A percentile compares a stretch with the other conserved stretches of the same genome.
Evolutionary conservation across 1,284 basidiomycete species (phyloP).

Genomic region (Vanrija humicola): DNA sequence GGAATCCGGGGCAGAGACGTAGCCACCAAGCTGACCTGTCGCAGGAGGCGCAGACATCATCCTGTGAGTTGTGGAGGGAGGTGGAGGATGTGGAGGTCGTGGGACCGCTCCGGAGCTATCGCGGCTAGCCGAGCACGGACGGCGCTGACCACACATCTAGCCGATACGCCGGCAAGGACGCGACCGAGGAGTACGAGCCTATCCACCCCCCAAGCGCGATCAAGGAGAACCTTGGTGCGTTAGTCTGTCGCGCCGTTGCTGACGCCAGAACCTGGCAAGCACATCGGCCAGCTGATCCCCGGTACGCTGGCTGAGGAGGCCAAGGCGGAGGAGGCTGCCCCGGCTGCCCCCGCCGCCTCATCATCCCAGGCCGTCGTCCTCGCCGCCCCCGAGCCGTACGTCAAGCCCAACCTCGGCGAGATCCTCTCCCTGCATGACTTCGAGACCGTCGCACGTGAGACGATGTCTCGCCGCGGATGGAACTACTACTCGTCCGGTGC

Average conservation of each 20-base stretch:
- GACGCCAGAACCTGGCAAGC: slow-evolving; percentile 6
- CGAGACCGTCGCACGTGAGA: slow-evolving; percentile 70
- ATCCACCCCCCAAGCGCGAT: slow-evolving; percentile 87
- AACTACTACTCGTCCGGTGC: slow-evolving; percentile 84
- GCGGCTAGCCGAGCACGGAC: background rate
- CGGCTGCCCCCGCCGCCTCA: slow-evolving; percentile 46
- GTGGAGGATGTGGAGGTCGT: too few species aligned
- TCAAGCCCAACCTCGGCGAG: slow-evolving; percentile 63
- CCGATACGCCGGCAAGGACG: slow-evolving; percentile 72
- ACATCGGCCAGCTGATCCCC: slow-evolving; percentile 53
- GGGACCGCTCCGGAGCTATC: background rate
- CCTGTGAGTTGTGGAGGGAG: slow-evolving; percentile 30
- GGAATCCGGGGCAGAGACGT: too few species aligned
- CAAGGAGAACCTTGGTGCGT: slow-evolving; percentile 67
- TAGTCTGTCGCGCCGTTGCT: slow-evolving; percentile 41
- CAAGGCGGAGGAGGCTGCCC: slow-evolving; percentile 10
- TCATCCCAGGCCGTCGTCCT: slow-evolving; percentile 1
- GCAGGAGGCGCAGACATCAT: slow-evolving; percentile 61
- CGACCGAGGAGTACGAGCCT: slow-evolving; percentile 74
- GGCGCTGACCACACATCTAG: background rate
- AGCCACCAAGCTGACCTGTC: background rate
- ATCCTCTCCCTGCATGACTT: slow-evolving; percentile 88
- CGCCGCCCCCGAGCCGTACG: slow-evolving; percentile 33
- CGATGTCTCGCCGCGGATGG: slow-evolving; percentile 78
- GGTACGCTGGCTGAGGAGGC: slow-evolving; percentile 50